Evolutionary conservation across 768 basidiomycete genomes (phyloP), one percentile per base, ranked within the genome.

Genomic region (Rhodotorula graminis): DNA sequence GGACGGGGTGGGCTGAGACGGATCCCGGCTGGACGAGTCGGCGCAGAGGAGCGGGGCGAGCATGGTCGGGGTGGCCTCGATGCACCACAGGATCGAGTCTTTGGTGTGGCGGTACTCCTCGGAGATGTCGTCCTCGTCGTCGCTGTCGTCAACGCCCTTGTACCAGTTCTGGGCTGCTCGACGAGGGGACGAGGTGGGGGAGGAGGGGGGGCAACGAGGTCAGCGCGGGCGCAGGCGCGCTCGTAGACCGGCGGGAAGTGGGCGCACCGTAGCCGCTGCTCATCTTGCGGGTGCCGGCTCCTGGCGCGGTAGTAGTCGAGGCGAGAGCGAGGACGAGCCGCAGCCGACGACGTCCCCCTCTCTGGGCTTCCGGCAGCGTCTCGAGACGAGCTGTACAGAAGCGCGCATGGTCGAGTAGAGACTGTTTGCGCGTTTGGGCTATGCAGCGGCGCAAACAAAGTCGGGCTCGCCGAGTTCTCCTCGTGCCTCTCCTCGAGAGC

Each of bases 1-100:
- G 2, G 70, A 58, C 18, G 69, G 63, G 59, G 63, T 69, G 5
- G 70, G 58, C 23, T 63, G 57, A 46, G 66, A 65, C 33, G 64
- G 16, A 47, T 31, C n/a, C 42, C 44, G 11, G 8, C 44, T 12
- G 49, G 47, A 37, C 9, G 25, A 18, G 61, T 10, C 16, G 15
- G 50, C 16, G 40, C 19, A 19, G 86, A 86, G 77, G 89, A 87
- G 37, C 89, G 88, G 61, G 84, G 84, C 56, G 37, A 90, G 88
- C 95, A 98, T 97, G 19, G 92, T 91, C 65, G 86, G 84, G 0
- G 94, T 95, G 73, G 91, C 92, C 81, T 99, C 94, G 69, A 99
- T 92, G 80, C 90, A 91, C 82, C 97, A 96, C n/a, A 98, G 82
- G 59, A 95, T 89, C 46, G 93, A 90, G 77, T 97, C 93, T 71